A percentile compares a stretch with the other conserved stretches of the same genome.
These are phyloP conservation scores for Kwoniella sp. DNA, from an alignment of 768 basidiomycete genomes.

Conservation along the genomic window DNA sequence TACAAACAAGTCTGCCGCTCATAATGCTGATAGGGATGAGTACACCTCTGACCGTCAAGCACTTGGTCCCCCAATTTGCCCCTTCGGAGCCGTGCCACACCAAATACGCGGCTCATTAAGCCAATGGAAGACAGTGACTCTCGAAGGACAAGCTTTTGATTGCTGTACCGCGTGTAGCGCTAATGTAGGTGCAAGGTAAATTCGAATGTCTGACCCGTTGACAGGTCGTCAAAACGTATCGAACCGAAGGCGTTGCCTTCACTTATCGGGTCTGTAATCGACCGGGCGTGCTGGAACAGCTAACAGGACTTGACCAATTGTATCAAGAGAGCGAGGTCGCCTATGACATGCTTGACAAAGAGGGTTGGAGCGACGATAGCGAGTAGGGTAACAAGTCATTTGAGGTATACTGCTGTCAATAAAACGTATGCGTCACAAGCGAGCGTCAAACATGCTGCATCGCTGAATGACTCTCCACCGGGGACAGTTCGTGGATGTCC, in stretches of 20 bases:
- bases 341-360: conserved; percentile 59
- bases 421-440: too few relatives aligned
- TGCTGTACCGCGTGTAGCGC: conserved; percentile 88
- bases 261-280: conserved; percentile 79
- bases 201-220: not conserved
- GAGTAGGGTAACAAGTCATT: not conserved
- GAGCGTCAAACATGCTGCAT: too few relatives aligned
- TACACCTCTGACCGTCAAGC: conserved; percentile 54
- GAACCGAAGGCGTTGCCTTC: conserved; percentile 72
- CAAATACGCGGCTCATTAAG: conserved; percentile 86
- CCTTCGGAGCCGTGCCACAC: conserved; percentile 85
- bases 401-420: not conserved
- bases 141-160: conserved; percentile 80
- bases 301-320: conserved; percentile 75
- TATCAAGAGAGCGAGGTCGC: conserved; percentile 69
- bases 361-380: not conserved
- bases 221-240: conserved; percentile 77
- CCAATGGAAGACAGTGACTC: conserved; percentile 75
- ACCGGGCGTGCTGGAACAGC: conserved; percentile 62
- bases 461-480: too few relatives aligned
- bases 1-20: not conserved
- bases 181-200: conserved; percentile 54
- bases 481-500: too few relatives aligned
- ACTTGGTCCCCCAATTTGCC: conserved; percentile 47
- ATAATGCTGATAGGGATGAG: not conserved